Conservation (phyloP, 768 basidiomycete genomes). For the Antrodiella citrinella region DNA sequence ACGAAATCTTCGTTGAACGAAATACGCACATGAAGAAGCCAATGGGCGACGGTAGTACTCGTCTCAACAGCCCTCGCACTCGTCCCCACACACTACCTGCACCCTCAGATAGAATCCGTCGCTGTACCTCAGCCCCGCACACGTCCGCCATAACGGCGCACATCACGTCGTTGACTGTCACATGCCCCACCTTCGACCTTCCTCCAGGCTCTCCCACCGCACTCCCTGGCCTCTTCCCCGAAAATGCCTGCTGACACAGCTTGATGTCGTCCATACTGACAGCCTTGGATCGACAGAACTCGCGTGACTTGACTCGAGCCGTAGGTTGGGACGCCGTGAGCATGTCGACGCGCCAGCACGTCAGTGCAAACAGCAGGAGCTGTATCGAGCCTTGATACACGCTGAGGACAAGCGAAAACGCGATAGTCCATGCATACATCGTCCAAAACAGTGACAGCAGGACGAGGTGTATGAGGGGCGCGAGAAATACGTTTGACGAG, state of each 20-base stretch:
- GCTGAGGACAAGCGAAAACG: conserved; percentile 10
- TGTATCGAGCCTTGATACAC: conserved; percentile 11
- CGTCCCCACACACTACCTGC: neutral
- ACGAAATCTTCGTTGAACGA: neutral
- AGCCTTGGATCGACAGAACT: conserved; percentile 14
- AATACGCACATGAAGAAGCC: conserved; percentile 15
- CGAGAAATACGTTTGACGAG: conserved; percentile 1
- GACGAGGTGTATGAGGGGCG: conserved; percentile 11
- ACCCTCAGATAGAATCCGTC: conserved; percentile 5
- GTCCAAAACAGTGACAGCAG: conserved; percentile 14
- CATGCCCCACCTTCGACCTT: conserved; percentile 11
- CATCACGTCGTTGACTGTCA: conserved; percentile 19
- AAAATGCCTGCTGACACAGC: conserved; percentile 18
- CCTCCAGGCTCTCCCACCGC: conserved; percentile 10
- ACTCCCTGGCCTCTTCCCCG: conserved; percentile 12
- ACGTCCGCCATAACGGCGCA: conserved; percentile 19
- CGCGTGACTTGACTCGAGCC: conserved; percentile 6
- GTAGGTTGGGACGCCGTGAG: conserved; percentile 11
- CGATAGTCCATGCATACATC: neutral
- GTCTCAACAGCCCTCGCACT: conserved; percentile 4
- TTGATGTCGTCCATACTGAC: conserved; percentile 16
- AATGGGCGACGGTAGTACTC: conserved; percentile 12
- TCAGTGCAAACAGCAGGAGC: conserved; percentile 10
- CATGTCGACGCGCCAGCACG: conserved; percentile 19
- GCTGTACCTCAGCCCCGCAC: conserved; percentile 8